phyloP scores from a whole-genome alignment of 495 filamentous ascomycete species.

The Aspergillus affinis region DNA sequence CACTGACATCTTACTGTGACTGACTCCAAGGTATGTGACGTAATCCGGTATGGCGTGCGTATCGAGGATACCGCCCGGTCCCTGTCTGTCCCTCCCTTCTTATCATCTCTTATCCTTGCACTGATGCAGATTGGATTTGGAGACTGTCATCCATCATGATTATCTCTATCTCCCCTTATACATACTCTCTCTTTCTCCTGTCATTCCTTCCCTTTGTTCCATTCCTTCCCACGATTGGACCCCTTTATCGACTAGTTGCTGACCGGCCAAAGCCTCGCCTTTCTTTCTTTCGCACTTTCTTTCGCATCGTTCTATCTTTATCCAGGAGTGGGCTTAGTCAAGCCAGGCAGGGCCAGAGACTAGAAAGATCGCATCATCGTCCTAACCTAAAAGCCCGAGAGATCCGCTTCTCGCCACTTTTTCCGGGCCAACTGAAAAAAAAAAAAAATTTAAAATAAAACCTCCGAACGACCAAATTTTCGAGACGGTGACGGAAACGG shows the following conservation, averaged over 20 bases:
- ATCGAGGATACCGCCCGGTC: no score
- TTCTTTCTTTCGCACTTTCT: conserved; percentile 5
- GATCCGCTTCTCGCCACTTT: conserved; percentile 7
- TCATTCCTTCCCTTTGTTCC: no score
- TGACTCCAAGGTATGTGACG: no score
- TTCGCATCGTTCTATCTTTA: conserved; percentile 10
- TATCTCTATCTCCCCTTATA: not conserved
- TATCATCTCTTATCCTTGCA: not conserved
- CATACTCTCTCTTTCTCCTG: no score
- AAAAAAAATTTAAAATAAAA: not conserved
- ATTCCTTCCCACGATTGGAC: not conserved
- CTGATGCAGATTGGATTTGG: not conserved
- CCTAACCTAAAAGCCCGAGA: conserved; percentile 7
- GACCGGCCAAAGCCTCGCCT: conserved; percentile 1
- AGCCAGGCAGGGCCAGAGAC: not conserved
- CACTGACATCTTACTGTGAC: no score
- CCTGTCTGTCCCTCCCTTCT: not conserved
- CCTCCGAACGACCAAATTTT: conserved; percentile 12
- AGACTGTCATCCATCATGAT: not conserved
- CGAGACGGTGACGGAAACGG: conserved; percentile 25
- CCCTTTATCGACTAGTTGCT: not conserved
- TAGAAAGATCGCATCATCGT: conserved; percentile 21
- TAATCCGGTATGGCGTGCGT: no score
- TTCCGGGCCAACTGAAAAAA: conserved; percentile 3
- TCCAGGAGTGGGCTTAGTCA: conserved; percentile 19